Conservation (phyloP, 176 grass and related monocot genomes). For the Triticum dicoccoides region DNA sequence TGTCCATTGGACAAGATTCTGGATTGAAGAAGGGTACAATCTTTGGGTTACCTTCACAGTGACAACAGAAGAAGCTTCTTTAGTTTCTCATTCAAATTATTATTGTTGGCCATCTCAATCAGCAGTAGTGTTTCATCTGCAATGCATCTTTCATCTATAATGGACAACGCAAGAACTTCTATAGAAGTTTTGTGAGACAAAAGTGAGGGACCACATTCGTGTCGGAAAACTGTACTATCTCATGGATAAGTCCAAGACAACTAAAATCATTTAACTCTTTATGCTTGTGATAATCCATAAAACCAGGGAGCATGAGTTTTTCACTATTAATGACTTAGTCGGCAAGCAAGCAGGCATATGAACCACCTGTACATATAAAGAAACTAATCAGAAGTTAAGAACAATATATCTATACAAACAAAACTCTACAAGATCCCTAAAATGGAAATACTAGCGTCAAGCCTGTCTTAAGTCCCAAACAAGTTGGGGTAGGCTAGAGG, state of each 20-base stretch:
- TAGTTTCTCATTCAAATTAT: conserved; percentile 48
- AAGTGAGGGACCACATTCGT: conserved; percentile 46
- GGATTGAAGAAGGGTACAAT: not conserved
- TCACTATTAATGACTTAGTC: conserved; percentile 13
- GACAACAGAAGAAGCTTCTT: conserved; percentile 59
- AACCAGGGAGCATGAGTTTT: conserved; percentile 39
- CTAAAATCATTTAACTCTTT: conserved; percentile 55
- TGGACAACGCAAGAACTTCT: conserved; percentile 50
- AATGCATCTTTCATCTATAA: conserved; percentile 50
- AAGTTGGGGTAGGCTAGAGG: no score
- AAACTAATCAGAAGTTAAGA: not conserved
- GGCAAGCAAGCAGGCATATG: conserved; percentile 17
- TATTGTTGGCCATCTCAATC: conserved; percentile 53
- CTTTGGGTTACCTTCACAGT: conserved; percentile 24
- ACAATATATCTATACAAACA: not conserved
- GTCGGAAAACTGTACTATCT: conserved; percentile 44
- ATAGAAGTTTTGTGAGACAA: conserved; percentile 63
- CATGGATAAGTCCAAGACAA: conserved; percentile 39
- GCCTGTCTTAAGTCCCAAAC: no score
- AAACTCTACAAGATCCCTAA: not conserved
- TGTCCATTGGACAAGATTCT: conserved; percentile 30
- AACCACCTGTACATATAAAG: conserved; percentile 46
- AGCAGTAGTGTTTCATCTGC: conserved; percentile 54
- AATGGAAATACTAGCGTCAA: not conserved
- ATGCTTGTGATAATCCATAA: conserved; percentile 56